Base-by-base conservation (phyloP, 305 asterid species). In the Fraxinus nigra region DNA sequence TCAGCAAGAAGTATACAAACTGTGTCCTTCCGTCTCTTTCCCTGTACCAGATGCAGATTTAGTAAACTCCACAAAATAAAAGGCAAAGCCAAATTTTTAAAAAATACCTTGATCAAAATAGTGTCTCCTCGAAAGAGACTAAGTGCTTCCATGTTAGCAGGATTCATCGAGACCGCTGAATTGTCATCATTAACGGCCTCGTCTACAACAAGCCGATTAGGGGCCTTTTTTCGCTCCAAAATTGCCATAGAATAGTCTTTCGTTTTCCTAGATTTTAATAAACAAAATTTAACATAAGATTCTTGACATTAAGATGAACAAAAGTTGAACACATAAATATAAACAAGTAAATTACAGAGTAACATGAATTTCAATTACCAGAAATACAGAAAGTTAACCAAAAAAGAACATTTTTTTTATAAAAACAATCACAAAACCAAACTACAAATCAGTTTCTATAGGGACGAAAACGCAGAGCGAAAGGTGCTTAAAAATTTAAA, bases 51-150 rank as follows among this genome's bases (percentile, higher is more conserved):
- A n/a, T 14, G 35, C 37, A 67, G n/a, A 26, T 54, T 77, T 20
- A 30, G 34, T 77, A n/a, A 38, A 79, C 28, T 75, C 9, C 74
- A n/a, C 65, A 75, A 32, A 59, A 51, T 3, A 67, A 4, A 28
- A 3, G 6, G 24, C 13, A 14, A 70, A 70, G 59, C 28, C 81
- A 82, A 34, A 0, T 1, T 14, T 79, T 9, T 32, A 1, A 69
- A 14, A 10, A 61, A 54, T 56, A 86, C 89, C 89, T 77, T 85
- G 35, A 89, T 59, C 28, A 89, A 75, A 22, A 89, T 48, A 16
- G 90, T 88, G 54, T 86, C 90, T 46, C 92, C 92, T 56, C 88
- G 85, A 76, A 90, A 87, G 76, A 88, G 85, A 81, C 85, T 86
- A 75, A 90, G 89, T n/a, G 81, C 72, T 81, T 87, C 91, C 89